These are phyloP conservation scores for Trichoderma atrobrunneum DNA, from an alignment of 2,329 filamentous ascomycete genomes.

Conservation along the genomic window DNA sequence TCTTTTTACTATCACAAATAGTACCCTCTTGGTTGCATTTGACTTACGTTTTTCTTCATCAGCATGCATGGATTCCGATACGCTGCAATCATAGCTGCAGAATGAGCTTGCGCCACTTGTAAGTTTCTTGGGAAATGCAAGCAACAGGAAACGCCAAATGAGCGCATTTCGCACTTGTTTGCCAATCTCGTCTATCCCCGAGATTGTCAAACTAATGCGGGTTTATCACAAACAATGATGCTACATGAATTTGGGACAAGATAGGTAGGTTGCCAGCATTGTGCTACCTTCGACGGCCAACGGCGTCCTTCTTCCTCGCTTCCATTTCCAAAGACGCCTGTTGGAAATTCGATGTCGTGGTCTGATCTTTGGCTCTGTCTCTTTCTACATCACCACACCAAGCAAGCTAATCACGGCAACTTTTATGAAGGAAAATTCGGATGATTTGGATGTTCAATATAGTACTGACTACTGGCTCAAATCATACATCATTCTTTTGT, in stretches of 20 bases:
- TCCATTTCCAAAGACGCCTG: background rate
- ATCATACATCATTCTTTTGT: background rate
- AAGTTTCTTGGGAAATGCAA: background rate
- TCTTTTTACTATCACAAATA: background rate
- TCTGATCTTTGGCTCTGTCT: background rate
- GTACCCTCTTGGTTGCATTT: background rate
- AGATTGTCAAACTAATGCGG: background rate
- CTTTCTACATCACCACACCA: background rate
- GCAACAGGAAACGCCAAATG: background rate
- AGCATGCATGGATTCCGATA: background rate
- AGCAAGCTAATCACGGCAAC: background rate
- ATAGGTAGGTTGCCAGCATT: background rate
- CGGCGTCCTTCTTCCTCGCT: background rate
- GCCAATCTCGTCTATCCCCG: background rate
- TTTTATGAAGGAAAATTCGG: background rate
- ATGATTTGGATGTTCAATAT: background rate
- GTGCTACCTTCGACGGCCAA: background rate
- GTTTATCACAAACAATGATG: constrained; percentile 13
- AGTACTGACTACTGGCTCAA: background rate
- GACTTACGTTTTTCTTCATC: background rate
- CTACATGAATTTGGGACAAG: background rate
- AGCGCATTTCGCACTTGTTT: background rate
- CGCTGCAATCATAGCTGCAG: no score
- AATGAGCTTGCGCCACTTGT: background rate
- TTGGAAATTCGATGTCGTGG: background rate